These are phyloP conservation scores for Aspergillus sparsus DNA, from an alignment of 495 filamentous ascomycete species.

Conservation along the genomic window DNA sequence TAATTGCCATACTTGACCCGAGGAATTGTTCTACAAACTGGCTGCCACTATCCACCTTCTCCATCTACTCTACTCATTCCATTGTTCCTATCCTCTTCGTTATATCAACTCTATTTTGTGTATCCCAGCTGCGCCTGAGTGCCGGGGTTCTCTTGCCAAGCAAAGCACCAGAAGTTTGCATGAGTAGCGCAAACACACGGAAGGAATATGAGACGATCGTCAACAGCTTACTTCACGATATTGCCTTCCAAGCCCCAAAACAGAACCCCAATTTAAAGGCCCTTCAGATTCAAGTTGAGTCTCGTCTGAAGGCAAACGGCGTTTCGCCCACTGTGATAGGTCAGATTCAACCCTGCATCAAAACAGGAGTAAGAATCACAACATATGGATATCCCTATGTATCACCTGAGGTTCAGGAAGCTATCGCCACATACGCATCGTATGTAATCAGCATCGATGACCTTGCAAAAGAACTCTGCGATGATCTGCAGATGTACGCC, in stretches of 20 bases:
- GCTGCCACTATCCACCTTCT: not conserved
- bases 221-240: not conserved
- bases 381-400: slow-evolving; percentile 6
- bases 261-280: not conserved
- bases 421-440: slow-evolving; percentile 4
- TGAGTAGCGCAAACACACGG: not conserved
- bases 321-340: not conserved
- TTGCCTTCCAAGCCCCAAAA: not conserved
- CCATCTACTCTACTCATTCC: not conserved
- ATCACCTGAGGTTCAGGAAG: slow-evolving; percentile 3
- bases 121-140: not conserved
- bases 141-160: not conserved
- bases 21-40: not conserved
- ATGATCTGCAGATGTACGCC: not conserved
- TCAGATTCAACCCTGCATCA: slow-evolving; percentile 1
- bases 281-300: not conserved
- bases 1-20: not conserved
- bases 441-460: slow-evolving; percentile 11
- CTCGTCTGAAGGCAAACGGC: slow-evolving; percentile 1
- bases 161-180: not conserved
- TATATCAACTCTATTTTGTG: not conserved
- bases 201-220: slow-evolving; percentile 4
- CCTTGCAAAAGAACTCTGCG: not conserved
- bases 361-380: slow-evolving; percentile 4
- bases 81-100: not conserved